Base-by-base conservation (phyloP, 345 rosid genomes). In the Murraya koenigii region DNA sequence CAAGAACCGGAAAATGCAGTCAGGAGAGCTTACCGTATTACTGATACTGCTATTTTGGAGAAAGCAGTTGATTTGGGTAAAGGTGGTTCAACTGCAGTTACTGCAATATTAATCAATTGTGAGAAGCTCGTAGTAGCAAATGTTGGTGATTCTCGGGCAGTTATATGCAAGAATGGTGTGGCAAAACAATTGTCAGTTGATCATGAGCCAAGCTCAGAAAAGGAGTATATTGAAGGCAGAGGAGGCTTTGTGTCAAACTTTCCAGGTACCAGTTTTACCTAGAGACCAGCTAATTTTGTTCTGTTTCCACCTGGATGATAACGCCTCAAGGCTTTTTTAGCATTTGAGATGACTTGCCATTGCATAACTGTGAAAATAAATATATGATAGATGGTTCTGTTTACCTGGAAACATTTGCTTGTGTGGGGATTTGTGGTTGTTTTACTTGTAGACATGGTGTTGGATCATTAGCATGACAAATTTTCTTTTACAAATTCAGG, bases 71-170 rank as follows among this genome's bases (percentile, higher is more conserved):
- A 92, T 77, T 81, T 94, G 72, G 97, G 99, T 55, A 88, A 65
- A 82, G 99, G 99, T 1, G 98, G 99, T 62, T 96, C 99, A 2
- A 96, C 99, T 67, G 98, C 98, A 38, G 97, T 96, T 28, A 96
- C 99, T 19, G 95, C 91, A 8, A 94, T 96, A 66, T 76, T 96
- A 23, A 91, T 94, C 78, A 89, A 91, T 67, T 84, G 97, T 66
- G 85, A 85, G 47, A 92, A 82, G 85, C 82, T 96, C 78, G 90
- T 96, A 33, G 91, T 92, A 77, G 99, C 98, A 26, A 96, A 96
- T 82, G 86, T 96, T 54, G 99, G 98, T 67, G 98, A 96, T 86
- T 96, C 98, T 39, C 84, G 99, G 71, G 99, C 97, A 62, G 94
- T 94, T 59, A 84, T 96, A 66, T 83, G 91, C 87, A 88, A 86